Percentiles rank a stretch among this genome's conserved stretches.
Conservation (phyloP, 768 basidiomycete genomes). For the Tulasnella sp. region DNA sequence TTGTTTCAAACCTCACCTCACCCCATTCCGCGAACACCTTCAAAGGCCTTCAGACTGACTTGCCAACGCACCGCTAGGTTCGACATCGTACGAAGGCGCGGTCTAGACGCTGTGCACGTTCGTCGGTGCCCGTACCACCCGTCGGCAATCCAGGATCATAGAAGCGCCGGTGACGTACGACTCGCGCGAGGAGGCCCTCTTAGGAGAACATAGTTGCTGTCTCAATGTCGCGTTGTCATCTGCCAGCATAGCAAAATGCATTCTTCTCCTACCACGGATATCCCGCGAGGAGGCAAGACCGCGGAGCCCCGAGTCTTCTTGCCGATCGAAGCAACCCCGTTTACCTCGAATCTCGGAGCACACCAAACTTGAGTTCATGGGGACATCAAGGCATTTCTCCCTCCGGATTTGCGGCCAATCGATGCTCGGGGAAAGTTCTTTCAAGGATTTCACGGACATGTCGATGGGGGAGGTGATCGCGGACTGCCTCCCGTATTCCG, state of each 20-base stretch:
- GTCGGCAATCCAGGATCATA: no score
- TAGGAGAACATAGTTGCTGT: neutral
- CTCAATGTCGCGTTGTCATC: neutral
- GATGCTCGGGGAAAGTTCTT: neutral
- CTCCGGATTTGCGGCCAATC: neutral
- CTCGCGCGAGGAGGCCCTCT: neutral
- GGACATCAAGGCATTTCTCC: neutral
- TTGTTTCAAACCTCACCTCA: neutral
- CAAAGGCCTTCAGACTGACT: neutral
- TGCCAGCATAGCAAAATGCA: neutral
- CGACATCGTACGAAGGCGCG: neutral
- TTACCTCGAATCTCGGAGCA: neutral
- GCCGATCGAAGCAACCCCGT: neutral
- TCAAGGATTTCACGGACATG: neutral
- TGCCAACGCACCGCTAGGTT: neutral
- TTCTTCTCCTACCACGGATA: neutral
- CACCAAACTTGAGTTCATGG: neutral
- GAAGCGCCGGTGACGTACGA: neutral
- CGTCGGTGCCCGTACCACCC: neutral
- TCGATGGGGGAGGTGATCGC: neutral
- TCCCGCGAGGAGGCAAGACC: neutral
- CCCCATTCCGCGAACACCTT: neutral
- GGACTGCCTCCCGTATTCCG: neutral
- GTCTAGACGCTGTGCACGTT: neutral
- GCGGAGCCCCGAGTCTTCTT: neutral